Percentiles rank a stretch among this genome's conserved stretches.
Evolutionary conservation across 768 basidiomycete species (phyloP).

Genomic region (Gloeopeniophorella convolvens): DNA sequence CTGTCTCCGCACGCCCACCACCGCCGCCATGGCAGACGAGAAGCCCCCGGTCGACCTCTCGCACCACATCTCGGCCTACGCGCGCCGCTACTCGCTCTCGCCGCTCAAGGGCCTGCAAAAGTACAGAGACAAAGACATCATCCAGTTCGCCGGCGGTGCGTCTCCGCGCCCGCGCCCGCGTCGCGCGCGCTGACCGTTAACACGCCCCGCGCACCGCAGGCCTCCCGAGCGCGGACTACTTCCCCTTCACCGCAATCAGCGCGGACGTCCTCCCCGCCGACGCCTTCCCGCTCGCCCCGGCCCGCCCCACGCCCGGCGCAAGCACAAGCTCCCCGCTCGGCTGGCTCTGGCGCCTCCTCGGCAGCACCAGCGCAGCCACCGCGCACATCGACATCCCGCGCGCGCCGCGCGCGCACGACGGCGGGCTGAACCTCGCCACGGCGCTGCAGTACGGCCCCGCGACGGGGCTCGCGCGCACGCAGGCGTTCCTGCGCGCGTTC

Average conservation of each 20-base stretch:
- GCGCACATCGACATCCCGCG: slow-evolving; percentile 53
- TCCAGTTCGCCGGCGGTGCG: slow-evolving; percentile 65
- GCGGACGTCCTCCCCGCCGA: slow-evolving; percentile 47
- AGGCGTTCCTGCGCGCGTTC: slow-evolving; percentile 52
- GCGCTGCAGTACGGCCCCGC: slow-evolving; percentile 63
- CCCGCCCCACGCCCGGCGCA: slow-evolving; percentile 6
- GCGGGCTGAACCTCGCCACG: slow-evolving; percentile 51
- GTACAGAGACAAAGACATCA: slow-evolving; percentile 49
- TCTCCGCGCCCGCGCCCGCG: slow-evolving; percentile 1
- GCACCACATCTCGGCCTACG: slow-evolving; percentile 59
- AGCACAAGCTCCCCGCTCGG: slow-evolving; percentile 30
- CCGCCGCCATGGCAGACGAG: slow-evolving; percentile 26
- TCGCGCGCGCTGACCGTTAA: no score
- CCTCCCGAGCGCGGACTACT: slow-evolving; percentile 59
- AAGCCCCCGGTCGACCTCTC: slow-evolving; percentile 54
- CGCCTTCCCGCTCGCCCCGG: slow-evolving; percentile 37
- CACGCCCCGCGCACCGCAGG: no score
- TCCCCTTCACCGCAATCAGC: slow-evolving; percentile 59
- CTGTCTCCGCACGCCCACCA: no score
- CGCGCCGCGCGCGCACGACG: slow-evolving; percentile 38
- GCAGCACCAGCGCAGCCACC: slow-evolving; percentile 35
- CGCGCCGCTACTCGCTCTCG: slow-evolving; percentile 42
- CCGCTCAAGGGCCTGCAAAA: slow-evolving; percentile 64
- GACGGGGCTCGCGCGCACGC: slow-evolving; percentile 51
- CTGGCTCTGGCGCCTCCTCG: slow-evolving; percentile 57